Base-by-base conservation (phyloP, 192 early-diverging fungal genomes). In the Backusella luteola region DNA sequence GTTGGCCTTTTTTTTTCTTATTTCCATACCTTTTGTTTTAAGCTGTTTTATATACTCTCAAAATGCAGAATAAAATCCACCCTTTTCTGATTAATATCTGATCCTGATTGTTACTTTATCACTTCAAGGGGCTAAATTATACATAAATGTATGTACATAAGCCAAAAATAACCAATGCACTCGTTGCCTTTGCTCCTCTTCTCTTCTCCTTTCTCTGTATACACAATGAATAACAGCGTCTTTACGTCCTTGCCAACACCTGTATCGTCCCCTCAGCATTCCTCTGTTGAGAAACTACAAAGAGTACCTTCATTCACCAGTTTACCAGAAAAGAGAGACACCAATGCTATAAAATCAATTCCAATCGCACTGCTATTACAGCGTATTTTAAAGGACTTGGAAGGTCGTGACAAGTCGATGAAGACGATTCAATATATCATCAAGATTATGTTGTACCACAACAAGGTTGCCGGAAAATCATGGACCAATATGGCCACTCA, bases 381-480 rank as follows among this genome's bases (percentile, higher is more conserved):
- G 34, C 86, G 87, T 69, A 81, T 93, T 19, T 85, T 94, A n/a
- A 83, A 88, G 34, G 76, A 91, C 29, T 87, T 91, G 66, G 95
- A 96, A 74, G 95, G 95, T 36, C 87, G 95, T n/a, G 95, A 96
- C 85, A 96, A 96, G 79, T 84, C 89, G 17, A 83, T 96, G 69
- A 96, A 96, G 74, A 77, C 89, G 29, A 75, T 92, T 35, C 94
- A 96, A 77, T 96, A 96, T 80, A 79, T 86, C 34, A 78, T 87
- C 73, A 96, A 96, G 71, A 76, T 93, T n/a, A 78, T 92, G 29
- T 79, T 95, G 34, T 89, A 86, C 78, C 44, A 81, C n/a, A 53
- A 75, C 0, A 71, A 85, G 42, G 21, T 83, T 23, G 34, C 39
- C 15, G 67, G 73, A 19, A 81, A 85, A 74, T 36, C 63, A 36